These are phyloP conservation scores for Cicer judaicum DNA, from an alignment of 306 rosid genomes.

Conservation along the genomic window DNA sequence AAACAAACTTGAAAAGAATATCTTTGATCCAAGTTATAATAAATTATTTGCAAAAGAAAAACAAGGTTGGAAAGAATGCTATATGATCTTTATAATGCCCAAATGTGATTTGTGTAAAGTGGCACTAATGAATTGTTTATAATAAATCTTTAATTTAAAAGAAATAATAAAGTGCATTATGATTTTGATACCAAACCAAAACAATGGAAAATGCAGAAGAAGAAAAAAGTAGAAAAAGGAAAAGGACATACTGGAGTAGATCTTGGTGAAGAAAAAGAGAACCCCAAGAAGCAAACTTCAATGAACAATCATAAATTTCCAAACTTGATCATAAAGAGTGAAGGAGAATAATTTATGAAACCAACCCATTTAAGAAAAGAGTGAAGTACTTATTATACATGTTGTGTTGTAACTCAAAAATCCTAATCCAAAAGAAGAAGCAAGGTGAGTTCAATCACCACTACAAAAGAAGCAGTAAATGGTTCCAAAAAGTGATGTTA, in stretches of 20 bases:
- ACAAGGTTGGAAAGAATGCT: constrained; percentile 37
- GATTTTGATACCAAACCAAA: constrained; percentile 58
- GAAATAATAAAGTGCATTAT: constrained; percentile 44
- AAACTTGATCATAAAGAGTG: constrained; percentile 58
- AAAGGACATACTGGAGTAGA: constrained; percentile 85
- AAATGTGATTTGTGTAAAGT: constrained; percentile 55
- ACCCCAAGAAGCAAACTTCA: constrained; percentile 51
- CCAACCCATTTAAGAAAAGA: constrained; percentile 47
- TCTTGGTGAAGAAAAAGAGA: constrained; percentile 63
- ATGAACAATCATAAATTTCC: constrained; percentile 61
- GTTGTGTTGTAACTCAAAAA: constrained; percentile 34
- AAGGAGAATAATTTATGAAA: constrained; percentile 46
- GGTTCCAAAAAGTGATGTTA: constrained; percentile 43
- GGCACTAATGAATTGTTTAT: constrained; percentile 39
- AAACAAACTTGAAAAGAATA: constrained; percentile 25
- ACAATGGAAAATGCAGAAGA: constrained; percentile 38
- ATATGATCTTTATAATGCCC: constrained; percentile 50
- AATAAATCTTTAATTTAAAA: constrained; percentile 24
- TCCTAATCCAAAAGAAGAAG: constrained; percentile 39
- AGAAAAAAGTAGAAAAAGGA: constrained; percentile 10
- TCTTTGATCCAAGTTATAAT: constrained; percentile 41
- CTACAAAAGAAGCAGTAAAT: constrained; percentile 36
- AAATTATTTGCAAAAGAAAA: constrained; percentile 18
- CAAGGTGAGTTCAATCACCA: constrained; percentile 37
- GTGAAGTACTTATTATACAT: constrained; percentile 45